Percentiles rank a stretch among this genome's conserved stretches.
Evolutionary conservation across 2,329 filamentous ascomycete genomes (phyloP).

Genomic region (Passalora sequoiae): DNA sequence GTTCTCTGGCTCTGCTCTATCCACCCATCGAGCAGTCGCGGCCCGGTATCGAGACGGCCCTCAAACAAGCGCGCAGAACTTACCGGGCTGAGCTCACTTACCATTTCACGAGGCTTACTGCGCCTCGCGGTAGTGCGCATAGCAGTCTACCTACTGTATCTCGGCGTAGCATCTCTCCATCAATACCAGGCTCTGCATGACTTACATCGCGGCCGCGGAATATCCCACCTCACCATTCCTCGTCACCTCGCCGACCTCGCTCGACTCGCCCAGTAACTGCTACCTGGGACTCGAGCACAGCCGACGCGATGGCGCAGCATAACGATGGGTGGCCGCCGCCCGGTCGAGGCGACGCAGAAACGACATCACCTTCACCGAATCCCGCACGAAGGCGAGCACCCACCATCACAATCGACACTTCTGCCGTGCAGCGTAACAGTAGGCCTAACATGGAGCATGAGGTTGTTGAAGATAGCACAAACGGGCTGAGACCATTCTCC

Average conservation of each 20-base stretch:
- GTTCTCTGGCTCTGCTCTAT: too few species aligned
- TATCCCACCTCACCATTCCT: conserved; percentile 1
- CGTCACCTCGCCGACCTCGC: too few species aligned
- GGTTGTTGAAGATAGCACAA: conserved; percentile 28
- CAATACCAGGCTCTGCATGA: conserved; percentile 5
- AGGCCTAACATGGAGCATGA: conserved; percentile 27
- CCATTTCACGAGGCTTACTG: too few species aligned
- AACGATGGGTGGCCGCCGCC: background rate
- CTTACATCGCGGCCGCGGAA: conserved; percentile 3
- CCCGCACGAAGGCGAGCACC: conserved; percentile 37
- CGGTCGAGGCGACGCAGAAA: background rate
- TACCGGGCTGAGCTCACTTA: too few species aligned
- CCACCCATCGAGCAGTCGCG: too few species aligned
- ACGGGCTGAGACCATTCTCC: conserved; percentile 16
- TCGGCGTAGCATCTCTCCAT: conserved; percentile 2
- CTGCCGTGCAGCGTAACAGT: conserved; percentile 40
- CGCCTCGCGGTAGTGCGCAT: too few species aligned
- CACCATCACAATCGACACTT: conserved; percentile 50
- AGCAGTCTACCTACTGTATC: background rate
- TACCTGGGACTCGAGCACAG: background rate
- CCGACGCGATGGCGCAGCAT: conserved; percentile 4
- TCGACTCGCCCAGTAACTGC: too few species aligned
- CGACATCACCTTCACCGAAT: conserved; percentile 14
- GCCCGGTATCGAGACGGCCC: too few species aligned
- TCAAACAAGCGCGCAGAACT: too few species aligned